Evolutionary conservation across 176 grass and related monocot species (phyloP).

Genomic region (Melocanna baccifera): DNA sequence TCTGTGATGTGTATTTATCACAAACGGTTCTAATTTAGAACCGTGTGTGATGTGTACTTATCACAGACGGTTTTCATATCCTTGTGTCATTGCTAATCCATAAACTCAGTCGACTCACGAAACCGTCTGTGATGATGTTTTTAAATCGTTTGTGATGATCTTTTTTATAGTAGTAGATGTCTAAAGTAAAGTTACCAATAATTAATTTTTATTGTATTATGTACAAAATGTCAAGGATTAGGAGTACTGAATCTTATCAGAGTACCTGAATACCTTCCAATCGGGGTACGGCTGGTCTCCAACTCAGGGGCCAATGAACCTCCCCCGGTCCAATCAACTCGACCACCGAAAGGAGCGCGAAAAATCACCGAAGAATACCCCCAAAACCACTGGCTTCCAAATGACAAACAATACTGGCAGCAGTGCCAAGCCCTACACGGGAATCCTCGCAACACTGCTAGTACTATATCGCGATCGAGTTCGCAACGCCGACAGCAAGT

Average conservation of each 20-base stretch:
- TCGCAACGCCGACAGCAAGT: neutral
- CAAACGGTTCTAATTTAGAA: no score
- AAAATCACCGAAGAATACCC: neutral
- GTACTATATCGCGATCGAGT: neutral
- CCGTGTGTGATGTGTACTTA: no score
- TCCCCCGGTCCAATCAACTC: slow-evolving; percentile 24
- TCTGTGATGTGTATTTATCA: no score
- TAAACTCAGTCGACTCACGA: no score
- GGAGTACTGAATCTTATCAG: neutral
- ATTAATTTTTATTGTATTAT: neutral
- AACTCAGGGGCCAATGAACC: slow-evolving; percentile 14
- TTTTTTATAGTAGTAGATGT: no score
- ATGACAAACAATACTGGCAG: neutral
- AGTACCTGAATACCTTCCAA: neutral
- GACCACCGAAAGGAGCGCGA: neutral
- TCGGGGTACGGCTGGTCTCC: neutral
- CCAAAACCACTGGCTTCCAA: neutral
- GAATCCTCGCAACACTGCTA: neutral
- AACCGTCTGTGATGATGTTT: no score
- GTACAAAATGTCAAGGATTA: neutral
- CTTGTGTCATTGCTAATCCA: no score
- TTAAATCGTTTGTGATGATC: no score
- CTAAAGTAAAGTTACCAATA: neutral
- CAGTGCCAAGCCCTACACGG: neutral
- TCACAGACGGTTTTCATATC: no score